Conservation (phyloP, 495 filamentous ascomycete species). For the Trichoderma asperelloides region DNA sequence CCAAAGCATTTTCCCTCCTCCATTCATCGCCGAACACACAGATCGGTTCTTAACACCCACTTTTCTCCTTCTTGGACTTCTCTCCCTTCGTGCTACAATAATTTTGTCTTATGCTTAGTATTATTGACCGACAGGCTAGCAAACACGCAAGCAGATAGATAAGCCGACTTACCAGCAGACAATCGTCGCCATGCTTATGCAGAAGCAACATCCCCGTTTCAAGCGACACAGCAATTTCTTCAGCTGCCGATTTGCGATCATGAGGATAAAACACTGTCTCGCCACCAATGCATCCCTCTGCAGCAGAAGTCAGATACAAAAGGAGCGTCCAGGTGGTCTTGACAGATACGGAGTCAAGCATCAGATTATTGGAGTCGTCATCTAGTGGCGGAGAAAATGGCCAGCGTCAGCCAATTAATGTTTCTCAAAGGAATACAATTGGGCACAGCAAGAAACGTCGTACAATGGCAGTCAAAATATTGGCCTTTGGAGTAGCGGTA, state of each 20-base stretch:
- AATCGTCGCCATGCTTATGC: slow-evolving; percentile 82
- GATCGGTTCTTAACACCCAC: slow-evolving; percentile 84
- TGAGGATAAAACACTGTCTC: slow-evolving; percentile 90
- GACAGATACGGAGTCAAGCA: slow-evolving; percentile 47
- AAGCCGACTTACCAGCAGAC: slow-evolving; percentile 51
- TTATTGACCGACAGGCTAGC: not conserved
- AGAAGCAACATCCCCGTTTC: slow-evolving; percentile 78
- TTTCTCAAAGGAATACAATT: not conserved
- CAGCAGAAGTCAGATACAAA: slow-evolving; percentile 68
- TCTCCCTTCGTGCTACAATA: slow-evolving; percentile 60
- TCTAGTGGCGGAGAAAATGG: slow-evolving; percentile 34
- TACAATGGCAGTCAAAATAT: slow-evolving; percentile 85
- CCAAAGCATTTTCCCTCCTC: not conserved
- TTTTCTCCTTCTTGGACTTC: slow-evolving; percentile 78
- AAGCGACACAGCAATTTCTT: slow-evolving; percentile 56
- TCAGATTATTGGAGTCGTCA: slow-evolving; percentile 67
- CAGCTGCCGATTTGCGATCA: slow-evolving; percentile 46
- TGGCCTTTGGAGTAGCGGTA: slow-evolving; percentile 86
- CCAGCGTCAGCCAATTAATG: not conserved
- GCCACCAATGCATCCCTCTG: slow-evolving; percentile 64
- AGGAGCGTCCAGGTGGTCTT: slow-evolving; percentile 90
- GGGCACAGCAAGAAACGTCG: not conserved
- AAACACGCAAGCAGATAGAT: not conserved
- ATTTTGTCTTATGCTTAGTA: not conserved
- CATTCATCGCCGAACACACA: slow-evolving; percentile 52